Evolutionary conservation across 768 basidiomycete species (phyloP).

Genomic region (Phaeotremella fagi): DNA sequence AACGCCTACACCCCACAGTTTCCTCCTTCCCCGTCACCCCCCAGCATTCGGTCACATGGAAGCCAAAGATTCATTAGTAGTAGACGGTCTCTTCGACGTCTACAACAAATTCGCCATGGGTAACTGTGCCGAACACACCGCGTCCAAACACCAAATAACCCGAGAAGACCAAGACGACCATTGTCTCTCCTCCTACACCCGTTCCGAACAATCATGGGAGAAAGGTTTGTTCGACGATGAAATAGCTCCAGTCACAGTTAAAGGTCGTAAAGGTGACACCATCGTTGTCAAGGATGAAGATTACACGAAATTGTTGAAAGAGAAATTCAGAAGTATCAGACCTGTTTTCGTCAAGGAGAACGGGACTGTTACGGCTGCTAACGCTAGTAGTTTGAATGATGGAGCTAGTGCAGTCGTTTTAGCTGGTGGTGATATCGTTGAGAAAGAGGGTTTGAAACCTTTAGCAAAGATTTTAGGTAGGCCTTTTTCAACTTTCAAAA

Average conservation of each 20-base stretch:
- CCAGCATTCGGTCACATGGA: conserved; percentile 79
- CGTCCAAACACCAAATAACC: conserved; percentile 72
- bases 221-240: conserved; percentile 78
- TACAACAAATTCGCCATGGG: conserved; percentile 99
- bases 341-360: conserved; percentile 79
- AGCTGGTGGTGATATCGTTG: conserved; percentile 87
- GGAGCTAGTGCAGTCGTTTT: conserved; percentile 93
- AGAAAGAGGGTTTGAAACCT: conserved; percentile 84
- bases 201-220: conserved; percentile 84
- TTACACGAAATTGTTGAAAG: conserved; percentile 91
- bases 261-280: conserved; percentile 66
- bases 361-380: conserved; percentile 91
- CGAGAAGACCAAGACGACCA: conserved; percentile 85
- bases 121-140: conserved; percentile 84
- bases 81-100: conserved; percentile 92
- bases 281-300: conserved; percentile 93
- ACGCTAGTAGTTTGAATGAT: conserved; percentile 90
- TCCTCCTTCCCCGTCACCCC: conserved; percentile 49
- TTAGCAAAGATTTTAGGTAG: conserved; percentile 93
- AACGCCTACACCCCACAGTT: conserved; percentile 51
- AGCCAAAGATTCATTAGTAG: conserved; percentile 78
- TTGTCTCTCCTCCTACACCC: conserved; percentile 91
- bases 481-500: conserved; percentile 22
- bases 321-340: conserved; percentile 81
- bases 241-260: conserved; percentile 84